These are phyloP conservation scores for Fimicolochytrium jonesii DNA, from an alignment of 192 early-diverging fungal genomes.

Conservation along the genomic window DNA sequence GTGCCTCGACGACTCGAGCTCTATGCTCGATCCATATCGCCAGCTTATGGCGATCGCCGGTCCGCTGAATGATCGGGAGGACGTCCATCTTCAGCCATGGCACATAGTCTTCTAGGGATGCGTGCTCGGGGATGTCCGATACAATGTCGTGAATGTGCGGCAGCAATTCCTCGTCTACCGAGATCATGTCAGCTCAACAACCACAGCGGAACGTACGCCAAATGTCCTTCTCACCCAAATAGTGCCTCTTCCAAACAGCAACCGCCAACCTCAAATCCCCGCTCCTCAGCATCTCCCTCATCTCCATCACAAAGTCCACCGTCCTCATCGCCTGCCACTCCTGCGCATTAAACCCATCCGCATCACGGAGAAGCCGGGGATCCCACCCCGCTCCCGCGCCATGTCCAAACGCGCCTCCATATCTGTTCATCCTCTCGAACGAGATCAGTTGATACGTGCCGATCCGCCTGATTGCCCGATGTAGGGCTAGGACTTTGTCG, in stretches of 20 bases:
- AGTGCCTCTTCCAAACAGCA: conserved; percentile 55
- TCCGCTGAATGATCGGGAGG: conserved; percentile 34
- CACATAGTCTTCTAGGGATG: conserved; percentile 27
- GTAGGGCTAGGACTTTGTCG: conserved; percentile 3
- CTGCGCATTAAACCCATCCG: conserved; percentile 13
- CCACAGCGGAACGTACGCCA: background rate
- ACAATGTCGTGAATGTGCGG: conserved; percentile 42
- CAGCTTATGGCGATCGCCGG: conserved; percentile 30
- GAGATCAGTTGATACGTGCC: conserved; percentile 28
- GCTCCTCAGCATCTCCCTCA: conserved; percentile 33
- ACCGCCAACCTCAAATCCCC: conserved; percentile 42
- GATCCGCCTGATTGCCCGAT: conserved; percentile 29
- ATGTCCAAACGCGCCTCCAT: background rate
- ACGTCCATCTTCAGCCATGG: conserved; percentile 54
- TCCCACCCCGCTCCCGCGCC: too few relatives aligned
- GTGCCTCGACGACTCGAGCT: conserved; percentile 44
- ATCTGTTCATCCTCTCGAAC: conserved; percentile 7
- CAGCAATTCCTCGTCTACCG: conserved; percentile 29
- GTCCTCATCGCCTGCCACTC: conserved; percentile 49
- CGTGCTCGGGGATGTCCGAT: conserved; percentile 38
- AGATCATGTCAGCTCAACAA: conserved; percentile 1
- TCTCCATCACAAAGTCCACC: conserved; percentile 34
- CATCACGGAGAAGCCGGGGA: too few relatives aligned
- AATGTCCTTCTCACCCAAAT: conserved; percentile 20
- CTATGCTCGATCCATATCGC: conserved; percentile 51